Evolutionary conservation across 306 rosid species (phyloP), one percentile per base, ranked within the genome.

Genomic region (Gleditsia sinensis): DNA sequence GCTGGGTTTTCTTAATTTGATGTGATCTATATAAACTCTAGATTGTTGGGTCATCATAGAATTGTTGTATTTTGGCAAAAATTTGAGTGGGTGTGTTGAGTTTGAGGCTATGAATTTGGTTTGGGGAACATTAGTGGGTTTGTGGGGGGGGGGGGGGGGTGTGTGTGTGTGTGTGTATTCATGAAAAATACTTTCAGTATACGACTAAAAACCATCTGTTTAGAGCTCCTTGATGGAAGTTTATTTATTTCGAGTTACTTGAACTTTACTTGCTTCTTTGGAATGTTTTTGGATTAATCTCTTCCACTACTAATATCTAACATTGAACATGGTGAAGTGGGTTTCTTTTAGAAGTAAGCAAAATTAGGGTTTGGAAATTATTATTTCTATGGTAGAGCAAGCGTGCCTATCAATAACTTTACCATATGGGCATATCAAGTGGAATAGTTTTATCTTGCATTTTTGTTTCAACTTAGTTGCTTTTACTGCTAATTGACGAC

Each of bases 351-450:
- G 21, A 14, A 17, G 33, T 11, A 28, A 43, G 34, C 45, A 16
- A 4, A 59, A 36, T 75, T 80, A 79, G 87, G 87, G 87, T 83
- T 83, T 75, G 77, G 66, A n/a, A 49, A 49, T 24, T 66, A 24
- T 74, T 37, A 28, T 11, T 57, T 67, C 56, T 51, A 60, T 61
- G 24, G 19, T 25, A 4, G 43, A 32, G 67, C 16, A 45, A 39
- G 16, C 57, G 42, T 11, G 9, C 45, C 11, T 75, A 25, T 55
- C 37, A 23, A 13, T 9, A 14, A 46, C 27, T 9, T 65, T 2
- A 21, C 51, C 34, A 21, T 25, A 16, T 3, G 24, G 20, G 7
- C 71, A 24, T 14, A 16, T 42, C 54, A 14, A 43, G 53, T 24
- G 54, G 42, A 46, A 24, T 13, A 65, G 56, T 11, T 28, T 33